These are phyloP conservation scores for Bryoerythrophyllum caledonicum DNA, from an alignment of 225 moss, liverwort and hornwort species.

Conservation along the genomic window DNA sequence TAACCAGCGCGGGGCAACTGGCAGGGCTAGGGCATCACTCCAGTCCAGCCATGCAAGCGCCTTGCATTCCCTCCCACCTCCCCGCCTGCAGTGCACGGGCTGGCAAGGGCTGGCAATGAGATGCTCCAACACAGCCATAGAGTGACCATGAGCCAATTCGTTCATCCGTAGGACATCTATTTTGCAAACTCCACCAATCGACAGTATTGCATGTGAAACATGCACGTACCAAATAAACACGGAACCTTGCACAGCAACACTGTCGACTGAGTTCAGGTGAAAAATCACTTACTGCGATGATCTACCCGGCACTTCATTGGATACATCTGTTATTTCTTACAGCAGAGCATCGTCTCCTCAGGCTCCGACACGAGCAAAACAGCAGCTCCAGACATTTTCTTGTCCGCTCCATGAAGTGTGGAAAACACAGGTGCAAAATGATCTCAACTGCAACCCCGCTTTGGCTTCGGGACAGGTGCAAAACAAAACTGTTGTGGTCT, in stretches of 20 bases:
- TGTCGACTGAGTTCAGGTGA: conserved; percentile 7
- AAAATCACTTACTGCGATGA: neutral
- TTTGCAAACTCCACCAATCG: conserved; percentile 1
- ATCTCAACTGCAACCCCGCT: neutral
- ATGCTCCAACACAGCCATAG: neutral
- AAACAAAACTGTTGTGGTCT: conserved; percentile 35
- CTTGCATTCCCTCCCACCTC: too few relatives aligned
- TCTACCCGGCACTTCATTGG: neutral
- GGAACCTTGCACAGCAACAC: conserved; percentile 14
- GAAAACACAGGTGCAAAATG: neutral
- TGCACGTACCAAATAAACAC: conserved; percentile 20
- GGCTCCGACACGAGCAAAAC: conserved; percentile 7
- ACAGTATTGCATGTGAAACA: neutral
- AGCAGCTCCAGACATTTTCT: conserved; percentile 14
- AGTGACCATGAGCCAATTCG: neutral
- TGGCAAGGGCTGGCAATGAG: too few relatives aligned
- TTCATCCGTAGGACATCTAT: conserved; percentile 12
- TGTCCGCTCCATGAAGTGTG: conserved; percentile 14
- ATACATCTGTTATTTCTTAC: conserved; percentile 13
- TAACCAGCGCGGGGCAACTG: too few relatives aligned
- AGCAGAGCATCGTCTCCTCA: conserved; percentile 20
- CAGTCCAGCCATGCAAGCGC: too few relatives aligned
- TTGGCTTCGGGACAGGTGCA: neutral
- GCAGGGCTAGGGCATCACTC: too few relatives aligned
- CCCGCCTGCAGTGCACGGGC: too few relatives aligned